Conservation (phyloP, 202 grass and related monocot genomes). For the Carex arenaria region DNA sequence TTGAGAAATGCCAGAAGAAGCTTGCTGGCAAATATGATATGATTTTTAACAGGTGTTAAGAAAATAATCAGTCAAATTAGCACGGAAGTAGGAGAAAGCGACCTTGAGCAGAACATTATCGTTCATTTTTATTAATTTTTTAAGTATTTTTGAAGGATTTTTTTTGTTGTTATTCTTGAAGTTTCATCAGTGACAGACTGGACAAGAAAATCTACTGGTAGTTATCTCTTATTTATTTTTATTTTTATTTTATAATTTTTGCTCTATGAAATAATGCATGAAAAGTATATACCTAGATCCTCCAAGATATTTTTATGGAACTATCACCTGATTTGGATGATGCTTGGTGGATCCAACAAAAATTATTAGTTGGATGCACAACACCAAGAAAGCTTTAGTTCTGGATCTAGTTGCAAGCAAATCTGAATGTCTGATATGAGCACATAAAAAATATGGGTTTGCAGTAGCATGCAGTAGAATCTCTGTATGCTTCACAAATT, state of each 20-base stretch:
- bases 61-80: constrained; percentile 13
- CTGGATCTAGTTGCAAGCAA: not conserved
- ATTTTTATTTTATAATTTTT: no score
- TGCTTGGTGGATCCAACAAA: not conserved
- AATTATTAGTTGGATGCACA: not conserved
- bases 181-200: not conserved
- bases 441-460: no score
- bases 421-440: not conserved
- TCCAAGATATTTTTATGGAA: not conserved
- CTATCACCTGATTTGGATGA: not conserved
- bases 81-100: not conserved
- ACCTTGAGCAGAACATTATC: not conserved
- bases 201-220: not conserved
- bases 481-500: not conserved
- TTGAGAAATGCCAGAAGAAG: not conserved
- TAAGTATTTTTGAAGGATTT: not conserved
- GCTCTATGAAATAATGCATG: not conserved
- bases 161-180: not conserved
- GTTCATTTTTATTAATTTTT: not conserved
- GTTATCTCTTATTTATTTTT: no score
- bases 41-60: constrained; percentile 8
- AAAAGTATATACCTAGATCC: not conserved
- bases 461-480: not conserved
- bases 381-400: not conserved
- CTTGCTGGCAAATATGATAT: constrained; percentile 14